Conservation (phyloP, 257 asterid genomes). For the Salvia miltiorrhiza region DNA sequence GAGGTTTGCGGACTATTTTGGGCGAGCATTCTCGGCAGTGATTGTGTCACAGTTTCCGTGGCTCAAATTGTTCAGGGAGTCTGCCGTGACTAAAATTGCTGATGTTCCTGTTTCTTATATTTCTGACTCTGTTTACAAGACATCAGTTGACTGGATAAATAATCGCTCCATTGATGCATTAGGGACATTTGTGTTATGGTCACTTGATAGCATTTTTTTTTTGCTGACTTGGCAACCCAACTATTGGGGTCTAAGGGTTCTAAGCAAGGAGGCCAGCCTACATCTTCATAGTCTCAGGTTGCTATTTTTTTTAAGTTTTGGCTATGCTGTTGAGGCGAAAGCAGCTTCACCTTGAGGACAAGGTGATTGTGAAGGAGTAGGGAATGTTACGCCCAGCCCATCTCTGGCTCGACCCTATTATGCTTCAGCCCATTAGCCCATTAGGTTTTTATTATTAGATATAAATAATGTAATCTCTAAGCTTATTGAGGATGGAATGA, state of each 20-base stretch:
- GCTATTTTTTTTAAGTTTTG: too few species aligned
- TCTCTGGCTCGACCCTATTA: too few species aligned
- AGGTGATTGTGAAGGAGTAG: too few species aligned
- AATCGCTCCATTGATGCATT: constrained; percentile 63
- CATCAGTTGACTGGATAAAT: constrained; percentile 77
- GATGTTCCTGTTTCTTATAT: constrained; percentile 74
- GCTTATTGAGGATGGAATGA: too few species aligned
- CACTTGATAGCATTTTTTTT: constrained; percentile 55
- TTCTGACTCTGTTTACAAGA: constrained; percentile 61
- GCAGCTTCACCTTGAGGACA: too few species aligned
- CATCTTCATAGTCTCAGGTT: constrained; percentile 86
- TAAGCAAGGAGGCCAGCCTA: constrained; percentile 57
- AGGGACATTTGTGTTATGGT: constrained; percentile 71
- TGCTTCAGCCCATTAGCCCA: too few species aligned
- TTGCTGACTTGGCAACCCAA: constrained; percentile 63
- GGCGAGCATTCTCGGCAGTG: constrained; percentile 81
- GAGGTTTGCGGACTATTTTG: constrained; percentile 88
- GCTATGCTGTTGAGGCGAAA: too few species aligned
- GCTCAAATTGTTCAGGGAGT: constrained; percentile 80
- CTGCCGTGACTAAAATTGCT: constrained; percentile 51
- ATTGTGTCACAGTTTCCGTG: constrained; percentile 74
- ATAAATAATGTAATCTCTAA: too few species aligned
- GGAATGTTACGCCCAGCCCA: too few species aligned
- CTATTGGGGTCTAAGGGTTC: constrained; percentile 48
- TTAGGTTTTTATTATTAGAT: too few species aligned